Evolutionary conservation across 768 basidiomycete genomes (phyloP).

Genomic region (Leucosporidium scottii): DNA sequence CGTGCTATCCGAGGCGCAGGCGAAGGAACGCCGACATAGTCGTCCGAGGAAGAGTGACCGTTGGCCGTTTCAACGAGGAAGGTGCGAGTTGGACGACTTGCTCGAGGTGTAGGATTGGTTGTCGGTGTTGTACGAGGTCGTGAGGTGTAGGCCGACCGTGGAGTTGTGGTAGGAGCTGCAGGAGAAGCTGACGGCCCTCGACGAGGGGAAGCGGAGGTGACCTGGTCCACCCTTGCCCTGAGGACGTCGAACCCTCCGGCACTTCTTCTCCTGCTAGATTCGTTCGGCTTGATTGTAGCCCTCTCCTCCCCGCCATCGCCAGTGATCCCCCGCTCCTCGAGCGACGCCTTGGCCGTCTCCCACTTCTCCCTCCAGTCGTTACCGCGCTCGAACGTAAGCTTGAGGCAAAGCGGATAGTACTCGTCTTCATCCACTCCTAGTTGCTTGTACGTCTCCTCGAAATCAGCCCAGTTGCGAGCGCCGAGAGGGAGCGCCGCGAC

Average conservation of each 20-base stretch:
- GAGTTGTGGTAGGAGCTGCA: no score
- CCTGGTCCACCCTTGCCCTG: slow-evolving; percentile 4
- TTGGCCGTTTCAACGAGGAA: slow-evolving; percentile 4
- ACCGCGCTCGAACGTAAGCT: slow-evolving; percentile 14
- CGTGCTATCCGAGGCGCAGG: background rate
- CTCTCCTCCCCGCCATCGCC: no score
- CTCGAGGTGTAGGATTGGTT: no score
- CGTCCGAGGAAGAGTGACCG: slow-evolving; percentile 16
- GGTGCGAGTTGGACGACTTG: background rate
- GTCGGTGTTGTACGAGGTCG: no score
- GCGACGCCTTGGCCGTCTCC: background rate
- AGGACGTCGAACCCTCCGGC: slow-evolving; percentile 20
- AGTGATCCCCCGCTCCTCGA: background rate
- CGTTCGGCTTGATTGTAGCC: no score
- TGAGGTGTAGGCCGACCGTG: no score
- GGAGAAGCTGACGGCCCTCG: background rate
- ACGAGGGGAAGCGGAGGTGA: background rate
- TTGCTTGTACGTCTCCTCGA: slow-evolving; percentile 6
- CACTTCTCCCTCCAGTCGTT: slow-evolving; percentile 27
- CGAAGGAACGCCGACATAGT: slow-evolving; percentile 23
- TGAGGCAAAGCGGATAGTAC: slow-evolving; percentile 12
- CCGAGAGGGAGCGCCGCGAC: background rate
- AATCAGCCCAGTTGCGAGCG: slow-evolving; percentile 6
- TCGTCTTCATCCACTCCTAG: slow-evolving; percentile 12
- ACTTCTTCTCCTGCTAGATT: background rate